Evolutionary conservation across 2,329 filamentous ascomycete species (phyloP).

Genomic region (Cladorrhinum sp.): DNA sequence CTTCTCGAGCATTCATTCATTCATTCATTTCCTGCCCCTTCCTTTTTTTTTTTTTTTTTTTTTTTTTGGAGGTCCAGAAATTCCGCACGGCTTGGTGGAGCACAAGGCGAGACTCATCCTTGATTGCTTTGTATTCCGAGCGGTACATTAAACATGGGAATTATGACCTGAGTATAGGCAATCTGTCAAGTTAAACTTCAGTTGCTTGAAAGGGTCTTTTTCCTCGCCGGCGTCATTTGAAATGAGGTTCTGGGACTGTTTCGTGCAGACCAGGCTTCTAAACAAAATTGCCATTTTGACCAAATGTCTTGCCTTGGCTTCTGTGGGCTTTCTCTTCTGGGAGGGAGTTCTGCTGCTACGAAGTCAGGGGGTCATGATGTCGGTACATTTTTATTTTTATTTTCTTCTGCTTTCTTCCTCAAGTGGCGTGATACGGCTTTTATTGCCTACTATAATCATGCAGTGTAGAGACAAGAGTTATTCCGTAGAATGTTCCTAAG

Average conservation of each 20-base stretch:
- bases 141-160: constrained; percentile 54
- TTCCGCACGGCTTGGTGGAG: constrained; percentile 72
- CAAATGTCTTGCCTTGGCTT: constrained; percentile 42
- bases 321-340: constrained; percentile 29
- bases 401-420: background rate
- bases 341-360: constrained; percentile 1
- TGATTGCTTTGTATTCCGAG: constrained; percentile 74
- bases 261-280: background rate
- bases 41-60: constrained; percentile 6
- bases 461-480: no score
- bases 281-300: constrained; percentile 32
- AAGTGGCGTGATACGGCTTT: background rate
- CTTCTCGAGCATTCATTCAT: constrained; percentile 10
- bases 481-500: no score
- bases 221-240: constrained; percentile 13
- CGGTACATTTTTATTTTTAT: constrained; percentile 26
- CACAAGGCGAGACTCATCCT: constrained; percentile 73
- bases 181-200: background rate
- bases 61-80: background rate
- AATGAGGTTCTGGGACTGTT: constrained; percentile 7
- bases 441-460: no score
- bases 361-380: constrained; percentile 26
- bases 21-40: constrained; percentile 6
- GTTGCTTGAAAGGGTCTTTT: background rate
- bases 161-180: background rate